Evolutionary conservation across 768 basidiomycete genomes (phyloP).

Genomic region (Mycena crocata): DNA sequence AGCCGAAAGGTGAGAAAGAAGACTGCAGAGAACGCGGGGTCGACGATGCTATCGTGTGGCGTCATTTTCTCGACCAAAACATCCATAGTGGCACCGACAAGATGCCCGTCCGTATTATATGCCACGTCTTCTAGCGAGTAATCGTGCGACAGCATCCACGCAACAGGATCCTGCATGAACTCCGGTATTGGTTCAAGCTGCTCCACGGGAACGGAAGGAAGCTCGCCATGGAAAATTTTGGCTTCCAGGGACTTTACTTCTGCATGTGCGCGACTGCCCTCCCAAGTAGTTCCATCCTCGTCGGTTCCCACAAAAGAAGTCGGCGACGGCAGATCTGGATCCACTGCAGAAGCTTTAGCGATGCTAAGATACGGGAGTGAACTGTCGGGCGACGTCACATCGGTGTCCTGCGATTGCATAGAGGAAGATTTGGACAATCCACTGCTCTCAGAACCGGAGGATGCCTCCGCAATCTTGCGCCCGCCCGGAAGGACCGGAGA

Average conservation of each 20-base stretch:
- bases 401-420: constrained; percentile 59
- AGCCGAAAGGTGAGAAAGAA: constrained; percentile 97
- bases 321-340: constrained; percentile 63
- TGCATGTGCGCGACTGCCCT: constrained; percentile 51
- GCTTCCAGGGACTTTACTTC: constrained; percentile 56
- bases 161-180: constrained; percentile 54
- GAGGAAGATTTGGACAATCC: constrained; percentile 61
- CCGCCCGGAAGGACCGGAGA: constrained; percentile 44
- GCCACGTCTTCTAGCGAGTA: constrained; percentile 87
- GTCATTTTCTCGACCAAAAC: constrained; percentile 98
- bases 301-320: constrained; percentile 61
- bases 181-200: constrained; percentile 53
- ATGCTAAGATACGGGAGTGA: constrained; percentile 46
- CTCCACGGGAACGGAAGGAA: constrained; percentile 54
- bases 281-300: constrained; percentile 70
- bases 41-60: constrained; percentile 91
- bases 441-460: constrained; percentile 64
- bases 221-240: constrained; percentile 64
- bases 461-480: constrained; percentile 51
- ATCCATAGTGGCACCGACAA: constrained; percentile 90
- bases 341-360: constrained; percentile 46
- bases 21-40: constrained; percentile 85
- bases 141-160: constrained; percentile 78
- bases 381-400: constrained; percentile 61
- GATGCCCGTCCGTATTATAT: constrained; percentile 89